Evolutionary conservation across 768 basidiomycete genomes (phyloP).

Genomic region (Tricholoma hemisulphureum): DNA sequence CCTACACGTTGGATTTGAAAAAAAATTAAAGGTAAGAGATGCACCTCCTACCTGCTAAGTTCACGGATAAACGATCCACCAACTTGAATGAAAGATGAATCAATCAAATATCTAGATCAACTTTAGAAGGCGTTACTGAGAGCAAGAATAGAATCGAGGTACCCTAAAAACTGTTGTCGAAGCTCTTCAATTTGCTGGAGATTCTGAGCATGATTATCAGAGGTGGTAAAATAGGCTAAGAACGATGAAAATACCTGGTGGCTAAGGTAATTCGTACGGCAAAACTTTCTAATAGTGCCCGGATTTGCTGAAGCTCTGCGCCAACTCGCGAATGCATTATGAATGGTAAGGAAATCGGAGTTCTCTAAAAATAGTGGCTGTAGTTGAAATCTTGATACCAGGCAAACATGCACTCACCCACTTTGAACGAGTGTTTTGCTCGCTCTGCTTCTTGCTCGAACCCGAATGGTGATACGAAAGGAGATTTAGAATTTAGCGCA

Average conservation of each 20-base stretch:
- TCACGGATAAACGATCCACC: conserved; percentile 65
- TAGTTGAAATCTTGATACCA: background rate
- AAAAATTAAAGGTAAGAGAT: conserved; percentile 6
- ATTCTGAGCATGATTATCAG: conserved; percentile 48
- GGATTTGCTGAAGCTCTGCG: conserved; percentile 68
- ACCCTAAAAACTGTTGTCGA: conserved; percentile 85
- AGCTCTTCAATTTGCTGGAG: conserved; percentile 96
- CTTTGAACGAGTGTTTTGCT: conserved; percentile 76
- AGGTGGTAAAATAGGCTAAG: background rate
- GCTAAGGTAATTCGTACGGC: conserved; percentile 76
- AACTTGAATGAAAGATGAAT: conserved; percentile 79
- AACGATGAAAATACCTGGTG: conserved; percentile 57
- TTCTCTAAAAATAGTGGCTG: conserved; percentile 55
- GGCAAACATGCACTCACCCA: conserved; percentile 46
- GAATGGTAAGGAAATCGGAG: conserved; percentile 92
- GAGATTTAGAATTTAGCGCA: conserved; percentile 87
- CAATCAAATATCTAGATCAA: conserved; percentile 70
- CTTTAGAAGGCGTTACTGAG: conserved; percentile 7
- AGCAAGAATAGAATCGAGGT: conserved; percentile 1
- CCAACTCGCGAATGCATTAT: conserved; percentile 89
- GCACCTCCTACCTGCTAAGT: conserved; percentile 56
- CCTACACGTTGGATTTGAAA: conserved; percentile 25
- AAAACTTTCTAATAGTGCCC: conserved; percentile 68
- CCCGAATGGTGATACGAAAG: conserved; percentile 88
- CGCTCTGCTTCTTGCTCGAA: conserved; percentile 82